A percentile compares a stretch with the other conserved stretches of the same genome.
These are phyloP conservation scores for Geotrichum ghanense DNA, from an alignment of 805 yeast genomes.

Conservation along the genomic window DNA sequence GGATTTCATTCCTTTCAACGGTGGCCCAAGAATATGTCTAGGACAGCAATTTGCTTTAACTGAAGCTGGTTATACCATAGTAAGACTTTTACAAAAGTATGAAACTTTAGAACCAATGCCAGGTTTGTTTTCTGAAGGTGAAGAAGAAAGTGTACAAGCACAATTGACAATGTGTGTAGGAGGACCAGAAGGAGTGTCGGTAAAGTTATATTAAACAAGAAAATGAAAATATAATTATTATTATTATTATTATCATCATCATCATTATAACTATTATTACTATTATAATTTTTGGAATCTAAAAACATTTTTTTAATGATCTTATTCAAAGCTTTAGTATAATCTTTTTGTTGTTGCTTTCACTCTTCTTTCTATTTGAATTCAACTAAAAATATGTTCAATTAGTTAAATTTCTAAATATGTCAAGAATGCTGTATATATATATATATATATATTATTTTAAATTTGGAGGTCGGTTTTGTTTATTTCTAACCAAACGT, in stretches of 20 bases:
- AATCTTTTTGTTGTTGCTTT: no score
- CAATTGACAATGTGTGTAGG: conserved; percentile 1
- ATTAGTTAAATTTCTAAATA: no score
- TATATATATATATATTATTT: conserved; percentile 10
- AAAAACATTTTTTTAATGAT: no score
- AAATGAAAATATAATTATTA: no score
- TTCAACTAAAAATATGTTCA: no score
- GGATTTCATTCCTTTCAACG: conserved; percentile 37
- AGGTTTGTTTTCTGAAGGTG: not conserved
- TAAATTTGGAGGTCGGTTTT: conserved; percentile 44
- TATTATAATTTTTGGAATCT: no score
- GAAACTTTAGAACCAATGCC: conserved; percentile 11
- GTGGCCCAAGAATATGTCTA: conserved; percentile 39
- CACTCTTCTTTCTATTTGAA: no score
- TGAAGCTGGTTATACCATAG: conserved; percentile 33
- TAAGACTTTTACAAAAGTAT: conserved; percentile 28
- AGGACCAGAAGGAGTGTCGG: not conserved
- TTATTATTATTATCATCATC: no score
- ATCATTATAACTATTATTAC: no score
- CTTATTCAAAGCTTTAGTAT: no score
- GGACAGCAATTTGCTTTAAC: conserved; percentile 43
- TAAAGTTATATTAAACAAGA: not conserved
- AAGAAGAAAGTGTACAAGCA: not conserved
- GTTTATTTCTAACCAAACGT: conserved; percentile 57
- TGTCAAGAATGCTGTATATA: no score